Base-by-base conservation (phyloP, 768 basidiomycete species). In the Lactifluus pinguis region DNA sequence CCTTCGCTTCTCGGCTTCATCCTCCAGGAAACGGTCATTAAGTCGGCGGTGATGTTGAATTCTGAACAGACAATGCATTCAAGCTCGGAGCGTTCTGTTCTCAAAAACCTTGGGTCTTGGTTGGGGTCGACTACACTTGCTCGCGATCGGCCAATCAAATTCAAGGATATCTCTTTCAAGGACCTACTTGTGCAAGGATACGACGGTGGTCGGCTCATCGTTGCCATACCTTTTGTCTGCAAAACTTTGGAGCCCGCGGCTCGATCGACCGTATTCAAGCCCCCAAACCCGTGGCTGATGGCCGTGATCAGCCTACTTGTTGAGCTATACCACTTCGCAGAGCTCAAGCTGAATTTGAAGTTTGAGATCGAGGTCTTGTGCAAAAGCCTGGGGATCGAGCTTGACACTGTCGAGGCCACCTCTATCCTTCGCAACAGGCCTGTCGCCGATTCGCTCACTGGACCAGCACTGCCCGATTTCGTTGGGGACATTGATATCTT, bases 241-340 rank as follows among this genome's bases (percentile, higher is more conserved):
- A 97, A 97, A 73, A 89, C 93, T 1, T 81, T 99, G 49, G 91
- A 94, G 70, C 90, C 90, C 49, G 93, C 92, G 63, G 81, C 86
- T 51, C 85, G 87, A 69, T 98, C 95, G 36, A 86, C 79, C 65
- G 89, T 98, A 30, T 99, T 99, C 83, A 87, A 82, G 68, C 89
- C 93, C 19, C 97, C 97, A 29, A 99, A 98, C 72, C 97, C 97
- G 2, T 99, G 97, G 97, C 75, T 99, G 53, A 95, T 98, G 88
- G 95, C 90, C 0, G 90, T 99, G 64, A 79, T 98, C 68, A 84
- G 88, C 65, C 79, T 98, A 47, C 82, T 98, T 49, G 90, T 85
- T 48, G 97, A 99, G 71, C 81, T 99, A n/a, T 98, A 99, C 72
- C 91, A 95, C 71, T 95, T 87, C 68, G 95, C 93, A 5, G 95